A percentile compares a stretch with the other conserved stretches of the same genome.
Conservation (phyloP, 257 asterid species). For the Fraxinus anomala region DNA sequence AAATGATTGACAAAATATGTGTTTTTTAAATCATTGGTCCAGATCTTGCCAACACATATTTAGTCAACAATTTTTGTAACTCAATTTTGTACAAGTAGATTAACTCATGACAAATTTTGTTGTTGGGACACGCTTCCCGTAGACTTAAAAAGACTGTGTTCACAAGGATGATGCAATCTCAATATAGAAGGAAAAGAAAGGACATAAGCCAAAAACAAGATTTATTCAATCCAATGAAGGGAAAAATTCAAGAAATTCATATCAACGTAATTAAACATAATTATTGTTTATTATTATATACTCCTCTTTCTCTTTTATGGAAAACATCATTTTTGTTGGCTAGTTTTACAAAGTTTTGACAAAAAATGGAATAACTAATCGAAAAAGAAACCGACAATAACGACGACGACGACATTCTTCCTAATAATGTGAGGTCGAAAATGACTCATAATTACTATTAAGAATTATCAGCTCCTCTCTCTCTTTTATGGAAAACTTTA, state of each 20-base stretch:
- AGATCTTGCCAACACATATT: no score
- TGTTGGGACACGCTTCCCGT: not conserved
- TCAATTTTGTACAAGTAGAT: no score
- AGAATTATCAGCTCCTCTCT: not conserved
- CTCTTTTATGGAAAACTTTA: not conserved
- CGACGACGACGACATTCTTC: not conserved
- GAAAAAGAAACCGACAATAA: no score
- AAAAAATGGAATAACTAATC: no score
- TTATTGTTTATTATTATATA: not conserved
- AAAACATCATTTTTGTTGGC: no score
- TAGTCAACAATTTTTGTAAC: no score
- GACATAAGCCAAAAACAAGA: not conserved
- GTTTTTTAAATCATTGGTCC: no score
- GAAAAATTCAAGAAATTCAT: not conserved
- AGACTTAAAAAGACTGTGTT: not conserved
- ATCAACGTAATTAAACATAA: not conserved
- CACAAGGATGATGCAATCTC: not conserved
- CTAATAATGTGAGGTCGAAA: no score
- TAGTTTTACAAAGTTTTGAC: not conserved
- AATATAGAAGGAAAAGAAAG: not conserved
- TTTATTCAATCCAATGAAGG: not conserved
- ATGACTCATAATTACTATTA: not conserved
- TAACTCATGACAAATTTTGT: not conserved
- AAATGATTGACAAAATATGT: no score
- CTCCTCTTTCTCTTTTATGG: not conserved